phyloP scores from a whole-genome alignment of 1,139 yeast genomes.

The Diutina sp. region DNA sequence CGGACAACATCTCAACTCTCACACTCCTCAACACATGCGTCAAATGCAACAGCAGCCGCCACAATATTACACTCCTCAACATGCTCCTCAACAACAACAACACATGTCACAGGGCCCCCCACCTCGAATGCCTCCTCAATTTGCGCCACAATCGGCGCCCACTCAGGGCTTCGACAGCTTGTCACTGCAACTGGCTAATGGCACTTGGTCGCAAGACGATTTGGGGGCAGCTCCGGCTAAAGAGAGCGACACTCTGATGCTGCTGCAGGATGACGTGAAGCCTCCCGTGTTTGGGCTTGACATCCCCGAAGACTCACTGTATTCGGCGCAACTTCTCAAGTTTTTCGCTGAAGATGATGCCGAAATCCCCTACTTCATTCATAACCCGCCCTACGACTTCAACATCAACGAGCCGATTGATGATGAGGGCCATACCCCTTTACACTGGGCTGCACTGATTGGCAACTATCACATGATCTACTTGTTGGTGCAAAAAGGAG shows the following conservation, averaged over 20 bases:
- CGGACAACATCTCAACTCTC: not conserved
- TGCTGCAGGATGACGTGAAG: conserved; percentile 6
- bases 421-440: conserved; percentile 90
- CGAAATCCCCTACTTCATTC: conserved; percentile 61
- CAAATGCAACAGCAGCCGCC: not conserved
- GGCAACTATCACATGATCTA: conserved; percentile 68
- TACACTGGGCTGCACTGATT: conserved; percentile 96
- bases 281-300: conserved; percentile 1
- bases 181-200: not conserved
- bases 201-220: conserved; percentile 32
- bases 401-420: conserved; percentile 82
- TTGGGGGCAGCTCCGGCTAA: conserved; percentile 5
- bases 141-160: not conserved
- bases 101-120: not conserved
- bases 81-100: not conserved
- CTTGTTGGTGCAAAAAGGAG: conserved; percentile 56
- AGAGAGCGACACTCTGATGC: conserved; percentile 5
- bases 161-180: not conserved
- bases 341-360: conserved; percentile 65
- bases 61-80: not conserved
- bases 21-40: not conserved
- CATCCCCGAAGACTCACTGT: conserved; percentile 18
- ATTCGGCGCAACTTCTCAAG: conserved; percentile 42
- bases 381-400: conserved; percentile 67
- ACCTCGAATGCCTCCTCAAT: not conserved